Base-by-base conservation (phyloP, 78 protist species). In the Mastigamoeba balamuthi region DNA sequence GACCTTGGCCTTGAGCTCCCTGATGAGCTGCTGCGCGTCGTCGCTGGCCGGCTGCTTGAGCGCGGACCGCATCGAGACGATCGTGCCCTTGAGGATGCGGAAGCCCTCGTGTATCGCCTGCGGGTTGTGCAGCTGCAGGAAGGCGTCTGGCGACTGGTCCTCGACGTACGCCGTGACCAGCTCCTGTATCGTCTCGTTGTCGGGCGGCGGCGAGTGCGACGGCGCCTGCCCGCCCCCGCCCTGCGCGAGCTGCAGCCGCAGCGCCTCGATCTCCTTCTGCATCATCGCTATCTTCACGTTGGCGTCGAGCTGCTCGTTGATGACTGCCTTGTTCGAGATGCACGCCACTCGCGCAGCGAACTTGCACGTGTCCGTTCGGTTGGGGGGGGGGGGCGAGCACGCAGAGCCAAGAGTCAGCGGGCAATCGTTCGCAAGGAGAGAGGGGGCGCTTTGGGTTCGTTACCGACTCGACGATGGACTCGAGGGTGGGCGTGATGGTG, bases 261-360 rank as follows among this genome's bases (percentile, higher is more conserved):
- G 75, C 1, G 23, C 30, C 5, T 38, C 66, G 17, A 76, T 43
- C 64, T 86, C 82, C 8, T 1, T 6, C 69, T 58, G 44, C 9
- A 88, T 80, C n/a, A 40, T 0, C 6, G 28, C 23, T 63, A 88
- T 81, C 17, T 80, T 23, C 5, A 81, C 77, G 23, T 65, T 9
- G 0, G 93, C 89, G 53, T 88, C 85, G 25, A 64, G 8, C 41
- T 88, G 87, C 44, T 88, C 90, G 82, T 88, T 88, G 69, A 84
- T 25, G 53, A 38, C 29, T 37, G 80, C 85, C 28, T 43, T 3
- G 66, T 76, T 71, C 38, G 67, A 48, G 37, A 87, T 69, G 17
- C 0, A 17, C 23, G 84, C 88, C 7, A 87, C 92, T 17, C 92
- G 83, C 64, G 66, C 77, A 8, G 88, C 80, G 40, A 82, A 87